phyloP scores from a whole-genome alignment of 2,329 filamentous ascomycete species.

The Aspergillus novofumigatus region DNA sequence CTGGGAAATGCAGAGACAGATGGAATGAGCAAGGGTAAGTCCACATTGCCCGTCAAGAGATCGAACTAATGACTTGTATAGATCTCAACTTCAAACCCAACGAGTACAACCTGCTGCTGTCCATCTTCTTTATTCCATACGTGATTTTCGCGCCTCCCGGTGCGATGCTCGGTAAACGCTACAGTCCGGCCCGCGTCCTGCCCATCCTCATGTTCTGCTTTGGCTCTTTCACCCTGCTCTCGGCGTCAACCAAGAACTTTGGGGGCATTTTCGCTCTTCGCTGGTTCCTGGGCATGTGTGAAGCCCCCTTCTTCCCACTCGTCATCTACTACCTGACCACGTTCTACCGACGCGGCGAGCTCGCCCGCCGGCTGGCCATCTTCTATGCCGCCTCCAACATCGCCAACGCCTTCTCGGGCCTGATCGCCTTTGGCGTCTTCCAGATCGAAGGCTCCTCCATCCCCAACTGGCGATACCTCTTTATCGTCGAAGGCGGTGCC shows the following conservation, averaged over 20 bases:
- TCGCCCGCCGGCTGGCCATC: constrained; percentile 65
- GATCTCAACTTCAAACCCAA: constrained; percentile 55
- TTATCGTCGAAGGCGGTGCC: constrained; percentile 54
- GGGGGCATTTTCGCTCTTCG: constrained; percentile 62
- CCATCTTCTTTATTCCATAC: constrained; percentile 72
- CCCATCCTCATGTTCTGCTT: constrained; percentile 67
- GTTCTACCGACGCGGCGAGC: constrained; percentile 68
- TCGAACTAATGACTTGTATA: constrained; percentile 11
- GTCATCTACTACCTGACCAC: constrained; percentile 62
- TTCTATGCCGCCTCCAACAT: constrained; percentile 76
- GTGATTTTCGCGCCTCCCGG: constrained; percentile 65
- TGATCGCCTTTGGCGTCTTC: constrained; percentile 59
- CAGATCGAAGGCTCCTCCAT: constrained; percentile 50
- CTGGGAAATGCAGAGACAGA: constrained; percentile 56
- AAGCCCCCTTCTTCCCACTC: constrained; percentile 65
- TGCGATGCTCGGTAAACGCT: constrained; percentile 64
- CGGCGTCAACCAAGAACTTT: constrained; percentile 56
- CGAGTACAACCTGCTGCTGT: constrained; percentile 66
- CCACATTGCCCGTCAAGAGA: not conserved
- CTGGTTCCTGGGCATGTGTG: constrained; percentile 67
- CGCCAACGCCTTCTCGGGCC: constrained; percentile 61
- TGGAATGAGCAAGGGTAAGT: constrained; percentile 40
- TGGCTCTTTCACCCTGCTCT: constrained; percentile 60
- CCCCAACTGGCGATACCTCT: constrained; percentile 51
- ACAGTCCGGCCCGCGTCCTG: constrained; percentile 59